These are phyloP conservation scores for Porcisia deanei DNA, from an alignment of 208 protist genomes.

Conservation along the genomic window DNA sequence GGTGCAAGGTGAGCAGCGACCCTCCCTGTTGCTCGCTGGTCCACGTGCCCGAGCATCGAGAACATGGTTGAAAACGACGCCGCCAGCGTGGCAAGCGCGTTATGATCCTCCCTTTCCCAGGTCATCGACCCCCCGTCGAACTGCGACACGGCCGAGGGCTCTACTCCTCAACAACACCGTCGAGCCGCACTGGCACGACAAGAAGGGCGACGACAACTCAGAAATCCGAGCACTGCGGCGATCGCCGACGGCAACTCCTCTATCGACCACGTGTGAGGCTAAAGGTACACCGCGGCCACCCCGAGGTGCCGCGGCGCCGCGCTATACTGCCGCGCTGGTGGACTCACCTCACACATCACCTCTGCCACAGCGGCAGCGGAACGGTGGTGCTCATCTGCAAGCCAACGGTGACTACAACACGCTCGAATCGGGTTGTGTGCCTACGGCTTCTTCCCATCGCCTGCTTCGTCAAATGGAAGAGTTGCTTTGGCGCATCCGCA, in stretches of 20 bases:
- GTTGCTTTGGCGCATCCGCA: slow-evolving; percentile 22
- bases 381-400: background rate
- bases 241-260: slow-evolving; percentile 21
- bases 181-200: background rate
- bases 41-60: background rate
- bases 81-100: background rate
- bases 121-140: background rate
- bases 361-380: background rate
- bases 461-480: slow-evolving; percentile 31
- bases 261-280: background rate
- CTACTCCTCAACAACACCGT: background rate
- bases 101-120: background rate
- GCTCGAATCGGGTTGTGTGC: background rate
- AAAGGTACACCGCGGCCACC: background rate
- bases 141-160: background rate
- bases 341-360: slow-evolving; percentile 13
- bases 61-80: background rate
- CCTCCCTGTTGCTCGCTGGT: background rate
- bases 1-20: background rate
- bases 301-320: background rate
- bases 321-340: slow-evolving; percentile 10
- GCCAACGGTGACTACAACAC: background rate
- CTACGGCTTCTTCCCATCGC: background rate
- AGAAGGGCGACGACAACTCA: background rate
- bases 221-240: background rate